These are phyloP conservation scores for Acanthamoeba royreba DNA, from an alignment of 208 protist species.

Conservation along the genomic window DNA sequence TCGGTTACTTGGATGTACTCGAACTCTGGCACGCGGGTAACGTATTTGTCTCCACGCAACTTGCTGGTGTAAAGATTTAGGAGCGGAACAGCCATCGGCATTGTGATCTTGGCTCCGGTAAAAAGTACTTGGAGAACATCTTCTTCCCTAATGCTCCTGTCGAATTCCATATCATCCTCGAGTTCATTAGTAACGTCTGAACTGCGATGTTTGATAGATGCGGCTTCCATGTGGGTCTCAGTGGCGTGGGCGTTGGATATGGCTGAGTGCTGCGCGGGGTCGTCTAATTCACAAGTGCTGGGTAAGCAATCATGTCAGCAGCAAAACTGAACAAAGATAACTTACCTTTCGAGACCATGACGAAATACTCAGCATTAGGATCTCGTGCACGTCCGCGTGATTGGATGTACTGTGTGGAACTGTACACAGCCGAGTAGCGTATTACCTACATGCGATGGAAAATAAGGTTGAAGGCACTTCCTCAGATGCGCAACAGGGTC, in stretches of 20 bases:
- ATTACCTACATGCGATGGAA: conserved; percentile 15
- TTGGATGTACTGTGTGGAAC: conserved; percentile 77
- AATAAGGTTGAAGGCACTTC: not conserved
- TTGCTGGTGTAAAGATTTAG: not conserved
- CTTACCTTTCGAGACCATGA: conserved; percentile 49
- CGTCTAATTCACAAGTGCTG: not conserved
- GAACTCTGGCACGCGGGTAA: not conserved
- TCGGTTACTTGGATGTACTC: not conserved
- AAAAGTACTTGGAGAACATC: not conserved
- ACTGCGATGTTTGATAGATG: not conserved
- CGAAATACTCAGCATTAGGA: conserved; percentile 70
- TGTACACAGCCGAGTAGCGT: conserved; percentile 68
- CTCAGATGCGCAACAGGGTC: not conserved
- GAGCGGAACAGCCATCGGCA: not conserved
- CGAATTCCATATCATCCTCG: not conserved
- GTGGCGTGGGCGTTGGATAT: not conserved
- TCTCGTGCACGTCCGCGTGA: conserved; percentile 78
- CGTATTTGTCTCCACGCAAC: not conserved
- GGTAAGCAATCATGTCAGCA: not conserved
- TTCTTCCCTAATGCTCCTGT: not conserved
- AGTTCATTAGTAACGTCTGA: not conserved
- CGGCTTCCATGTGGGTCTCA: not conserved
- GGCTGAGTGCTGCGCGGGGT: not conserved
- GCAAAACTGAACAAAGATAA: not conserved
- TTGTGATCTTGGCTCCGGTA: not conserved